These are phyloP conservation scores for Dactylellina haptotyla DNA, from an alignment of 2,329 filamentous ascomycete species.

Conservation along the genomic window DNA sequence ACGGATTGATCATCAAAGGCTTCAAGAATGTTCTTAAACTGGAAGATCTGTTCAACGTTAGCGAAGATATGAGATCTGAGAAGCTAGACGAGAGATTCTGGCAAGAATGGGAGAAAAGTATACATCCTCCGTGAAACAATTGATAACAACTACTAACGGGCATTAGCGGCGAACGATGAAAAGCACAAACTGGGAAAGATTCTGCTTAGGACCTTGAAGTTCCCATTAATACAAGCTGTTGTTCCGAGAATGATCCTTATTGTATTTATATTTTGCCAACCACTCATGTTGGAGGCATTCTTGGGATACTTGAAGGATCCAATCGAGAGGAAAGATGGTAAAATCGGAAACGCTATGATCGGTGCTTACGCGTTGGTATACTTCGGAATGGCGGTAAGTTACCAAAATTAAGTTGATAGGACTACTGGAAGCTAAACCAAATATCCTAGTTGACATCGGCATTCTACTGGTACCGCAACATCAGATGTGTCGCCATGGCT, in stretches of 20 bases:
- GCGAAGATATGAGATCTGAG: slow-evolving; percentile 59
- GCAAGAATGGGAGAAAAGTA: slow-evolving; percentile 59
- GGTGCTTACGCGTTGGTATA: slow-evolving; percentile 60
- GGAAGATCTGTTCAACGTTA: slow-evolving; percentile 53
- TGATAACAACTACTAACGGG: background rate
- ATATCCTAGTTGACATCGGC: slow-evolving; percentile 42
- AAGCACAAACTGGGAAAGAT: slow-evolving; percentile 8
- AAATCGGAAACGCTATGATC: slow-evolving; percentile 58
- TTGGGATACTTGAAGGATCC: slow-evolving; percentile 59
- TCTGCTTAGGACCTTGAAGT: slow-evolving; percentile 12
- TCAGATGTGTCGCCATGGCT: slow-evolving; percentile 58
- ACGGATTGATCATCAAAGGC: slow-evolving; percentile 60
- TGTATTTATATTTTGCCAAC: slow-evolving; percentile 60
- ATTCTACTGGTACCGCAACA: slow-evolving; percentile 57
- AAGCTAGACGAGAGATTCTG: slow-evolving; percentile 62
- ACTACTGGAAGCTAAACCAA: background rate
- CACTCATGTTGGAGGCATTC: slow-evolving; percentile 59
- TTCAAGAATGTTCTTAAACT: slow-evolving; percentile 52
- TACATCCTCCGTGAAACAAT: background rate
- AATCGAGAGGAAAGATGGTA: slow-evolving; percentile 37
- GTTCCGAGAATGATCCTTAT: slow-evolving; percentile 58
- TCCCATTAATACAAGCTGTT: slow-evolving; percentile 56
- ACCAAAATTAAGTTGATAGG: background rate
- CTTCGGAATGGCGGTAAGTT: slow-evolving; percentile 58
- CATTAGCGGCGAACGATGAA: background rate